Base-by-base conservation (phyloP, 2,329 filamentous ascomycete genomes). In the Stromatinia cepivora region DNA sequence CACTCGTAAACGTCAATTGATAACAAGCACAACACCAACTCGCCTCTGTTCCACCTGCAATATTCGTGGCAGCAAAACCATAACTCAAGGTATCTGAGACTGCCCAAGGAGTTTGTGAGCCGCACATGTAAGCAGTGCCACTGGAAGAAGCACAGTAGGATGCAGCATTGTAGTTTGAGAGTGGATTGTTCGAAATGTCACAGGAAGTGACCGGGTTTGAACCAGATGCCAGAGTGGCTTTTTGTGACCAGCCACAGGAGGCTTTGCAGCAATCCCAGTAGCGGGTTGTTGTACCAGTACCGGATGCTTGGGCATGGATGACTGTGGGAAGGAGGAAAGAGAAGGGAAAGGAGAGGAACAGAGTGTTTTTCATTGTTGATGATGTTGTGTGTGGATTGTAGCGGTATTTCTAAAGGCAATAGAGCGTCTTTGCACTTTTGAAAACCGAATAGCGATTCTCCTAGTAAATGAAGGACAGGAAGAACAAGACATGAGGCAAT, bases 211-310 rank as follows among this genome's bases (percentile, higher is more conserved):
- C 75, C 0, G 76, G 75, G 28, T 70, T 75, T 13, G 75, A 73
- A 22, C 75, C 76, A 25, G 46, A 59, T 28, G 73, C 74, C 80
- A 77, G 87, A 82, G 58, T 81, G 70, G 84, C 86, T 78, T 90
- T 90, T 64, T 79, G 82, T 13, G 81, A 77, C 88, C 88, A 87
- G 4, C 83, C 83, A 77, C 88, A 91, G 34, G 87, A 89, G 31
- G 88, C 85, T 82, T 92, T 92, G 81, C 89, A 92, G 81, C 89
- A 92, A 77, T 91, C 89, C 85, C 86, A 86, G 77, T 85, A 86
- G 67, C 84, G 77, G 28, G 80, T 81, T 56, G 80, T 79, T 31
- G 66, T 72, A 13, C 75, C 75, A 1, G 63, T 70, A 52, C 76
- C 75, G 0, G 73, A 75, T 17, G 72, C 68, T 64, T 75, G 73